Evolutionary conservation across 306 rosid genomes (phyloP).

Genomic region (Hippophae gyantsensis): DNA sequence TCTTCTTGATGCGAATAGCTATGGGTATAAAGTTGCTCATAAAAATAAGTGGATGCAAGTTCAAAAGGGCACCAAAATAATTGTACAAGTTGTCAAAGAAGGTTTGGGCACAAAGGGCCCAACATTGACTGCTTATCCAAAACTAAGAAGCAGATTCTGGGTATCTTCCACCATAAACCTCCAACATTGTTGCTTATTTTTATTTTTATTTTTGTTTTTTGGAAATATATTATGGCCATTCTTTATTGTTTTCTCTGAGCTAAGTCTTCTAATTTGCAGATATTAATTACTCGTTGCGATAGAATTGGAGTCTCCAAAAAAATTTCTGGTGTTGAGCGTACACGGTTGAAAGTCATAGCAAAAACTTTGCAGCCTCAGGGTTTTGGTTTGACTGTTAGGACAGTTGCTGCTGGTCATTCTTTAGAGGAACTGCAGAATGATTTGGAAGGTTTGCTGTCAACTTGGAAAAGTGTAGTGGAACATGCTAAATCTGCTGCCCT

Average conservation of each 20-base stretch:
- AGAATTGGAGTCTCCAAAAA: conserved; percentile 85
- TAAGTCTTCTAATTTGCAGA: conserved; percentile 45
- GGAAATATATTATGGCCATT: conserved; percentile 5
- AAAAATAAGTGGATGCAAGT: conserved; percentile 70
- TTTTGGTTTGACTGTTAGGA: conserved; percentile 89
- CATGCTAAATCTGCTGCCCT: conserved; percentile 88
- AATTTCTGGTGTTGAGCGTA: conserved; percentile 73
- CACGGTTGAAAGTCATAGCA: conserved; percentile 79
- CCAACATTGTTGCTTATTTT: conserved; percentile 3
- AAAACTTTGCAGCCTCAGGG: conserved; percentile 92
- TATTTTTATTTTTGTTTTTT: conserved; percentile 5
- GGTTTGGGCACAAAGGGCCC: conserved; percentile 94
- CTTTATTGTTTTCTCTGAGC: conserved; percentile 19
- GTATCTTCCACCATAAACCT: conserved; percentile 32
- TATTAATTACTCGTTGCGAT: conserved; percentile 53
- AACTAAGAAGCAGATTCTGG: conserved; percentile 94
- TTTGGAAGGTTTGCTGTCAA: conserved; percentile 67
- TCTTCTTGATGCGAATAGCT: conserved; percentile 39
- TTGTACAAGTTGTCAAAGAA: conserved; percentile 96
- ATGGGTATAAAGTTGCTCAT: conserved; percentile 16
- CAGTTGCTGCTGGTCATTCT: conserved; percentile 91
- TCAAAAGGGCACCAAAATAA: conserved; percentile 76
- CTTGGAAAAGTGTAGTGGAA: conserved; percentile 81
- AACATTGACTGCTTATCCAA: conserved; percentile 72
- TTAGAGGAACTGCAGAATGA: conserved; percentile 86